phyloP scores from a whole-genome alignment of 2,329 filamentous ascomycete genomes.

The Paradendryphiella salina region DNA sequence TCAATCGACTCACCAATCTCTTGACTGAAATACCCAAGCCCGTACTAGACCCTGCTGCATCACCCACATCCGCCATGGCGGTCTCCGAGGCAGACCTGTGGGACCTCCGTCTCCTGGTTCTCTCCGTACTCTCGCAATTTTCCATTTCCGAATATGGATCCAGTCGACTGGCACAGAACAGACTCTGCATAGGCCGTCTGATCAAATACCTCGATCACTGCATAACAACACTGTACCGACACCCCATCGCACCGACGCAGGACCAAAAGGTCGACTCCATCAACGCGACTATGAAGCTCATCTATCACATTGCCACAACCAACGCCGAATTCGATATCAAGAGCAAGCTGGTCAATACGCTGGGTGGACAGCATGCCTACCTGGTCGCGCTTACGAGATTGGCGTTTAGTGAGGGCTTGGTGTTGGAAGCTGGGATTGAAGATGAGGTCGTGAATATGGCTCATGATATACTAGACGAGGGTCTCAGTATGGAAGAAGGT shows the following conservation, averaged over 20 bases:
- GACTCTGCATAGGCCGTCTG: slow-evolving; percentile 71
- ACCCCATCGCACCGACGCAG: slow-evolving; percentile 41
- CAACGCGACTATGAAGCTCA: slow-evolving; percentile 63
- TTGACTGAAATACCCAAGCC: slow-evolving; percentile 60
- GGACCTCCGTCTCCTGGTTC: slow-evolving; percentile 53
- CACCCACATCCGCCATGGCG: slow-evolving; percentile 7
- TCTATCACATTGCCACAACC: slow-evolving; percentile 61
- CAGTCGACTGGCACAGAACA: slow-evolving; percentile 67
- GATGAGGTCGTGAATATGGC: slow-evolving; percentile 79
- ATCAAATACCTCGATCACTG: slow-evolving; percentile 76
- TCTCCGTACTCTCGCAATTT: slow-evolving; percentile 59
- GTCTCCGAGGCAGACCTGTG: slow-evolving; percentile 44
- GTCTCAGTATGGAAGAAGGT: slow-evolving; percentile 77
- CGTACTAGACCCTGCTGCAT: slow-evolving; percentile 25
- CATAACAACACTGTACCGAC: slow-evolving; percentile 61
- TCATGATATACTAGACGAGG: slow-evolving; percentile 76
- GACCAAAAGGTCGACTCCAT: slow-evolving; percentile 54
- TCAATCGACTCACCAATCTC: slow-evolving; percentile 66
- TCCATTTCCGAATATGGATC: slow-evolving; percentile 63
- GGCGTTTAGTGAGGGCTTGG: slow-evolving; percentile 79
- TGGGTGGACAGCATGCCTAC: slow-evolving; percentile 79
- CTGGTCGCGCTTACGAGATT: slow-evolving; percentile 77
- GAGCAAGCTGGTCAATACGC: slow-evolving; percentile 69
- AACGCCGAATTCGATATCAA: slow-evolving; percentile 70
- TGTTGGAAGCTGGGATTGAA: slow-evolving; percentile 76